phyloP scores from a whole-genome alignment of 257 asterid genomes.

The Catharanthus roseus region DNA sequence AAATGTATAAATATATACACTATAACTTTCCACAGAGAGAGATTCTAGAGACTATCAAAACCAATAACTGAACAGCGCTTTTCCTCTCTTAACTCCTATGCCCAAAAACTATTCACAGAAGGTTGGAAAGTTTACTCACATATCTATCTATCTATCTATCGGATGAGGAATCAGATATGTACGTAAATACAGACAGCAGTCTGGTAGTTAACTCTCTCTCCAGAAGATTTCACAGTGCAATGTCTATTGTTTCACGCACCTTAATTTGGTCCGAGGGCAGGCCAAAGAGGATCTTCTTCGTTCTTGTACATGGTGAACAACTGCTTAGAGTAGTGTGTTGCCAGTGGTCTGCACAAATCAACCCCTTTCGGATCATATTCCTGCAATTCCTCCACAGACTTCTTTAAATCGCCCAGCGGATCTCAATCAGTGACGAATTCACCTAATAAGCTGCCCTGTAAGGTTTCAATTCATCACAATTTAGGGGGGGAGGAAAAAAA shows the following conservation, averaged over 20 bases:
- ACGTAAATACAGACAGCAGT: not conserved
- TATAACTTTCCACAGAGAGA: not conserved
- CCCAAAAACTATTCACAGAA: not conserved
- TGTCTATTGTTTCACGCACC: not conserved
- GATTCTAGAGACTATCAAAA: not conserved
- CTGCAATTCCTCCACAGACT: constrained; percentile 45
- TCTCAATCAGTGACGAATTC: constrained; percentile 56
- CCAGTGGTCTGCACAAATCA: constrained; percentile 39
- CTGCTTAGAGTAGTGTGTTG: constrained; percentile 50
- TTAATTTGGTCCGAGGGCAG: constrained; percentile 4
- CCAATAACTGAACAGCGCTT: not conserved
- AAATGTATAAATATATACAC: not conserved
- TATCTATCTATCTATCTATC: not conserved
- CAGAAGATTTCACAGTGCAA: not conserved
- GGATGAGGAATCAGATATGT: not conserved
- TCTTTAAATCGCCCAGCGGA: constrained; percentile 36
- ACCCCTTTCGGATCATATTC: constrained; percentile 32
- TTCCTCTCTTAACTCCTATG: not conserved
- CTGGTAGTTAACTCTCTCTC: not conserved
- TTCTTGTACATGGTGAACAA: constrained; percentile 47
- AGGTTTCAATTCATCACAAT: constrained; percentile 7
- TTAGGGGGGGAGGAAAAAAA: too few species aligned
- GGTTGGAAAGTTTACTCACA: not conserved
- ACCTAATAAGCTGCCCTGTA: constrained; percentile 57
- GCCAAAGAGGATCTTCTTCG: constrained; percentile 46